phyloP scores from a whole-genome alignment of 202 grass and related monocot species.

The Cymbopogon flexuosus region DNA sequence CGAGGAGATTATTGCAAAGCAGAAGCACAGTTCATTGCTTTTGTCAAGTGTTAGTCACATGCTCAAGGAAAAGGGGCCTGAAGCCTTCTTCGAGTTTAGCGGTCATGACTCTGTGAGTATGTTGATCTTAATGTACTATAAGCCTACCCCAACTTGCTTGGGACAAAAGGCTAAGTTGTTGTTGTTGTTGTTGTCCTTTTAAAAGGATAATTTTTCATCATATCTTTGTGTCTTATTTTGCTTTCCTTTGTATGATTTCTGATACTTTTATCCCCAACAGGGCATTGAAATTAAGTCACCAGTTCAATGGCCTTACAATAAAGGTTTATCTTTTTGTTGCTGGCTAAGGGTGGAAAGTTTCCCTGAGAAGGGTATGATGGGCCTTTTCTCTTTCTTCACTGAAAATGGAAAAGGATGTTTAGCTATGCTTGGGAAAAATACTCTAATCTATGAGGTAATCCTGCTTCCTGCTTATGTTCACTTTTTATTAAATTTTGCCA shows the following conservation, averaged over 20 bases:
- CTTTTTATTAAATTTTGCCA: constrained; percentile 1
- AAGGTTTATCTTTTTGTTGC: constrained; percentile 87
- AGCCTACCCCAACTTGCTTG: no score
- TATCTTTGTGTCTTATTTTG: background rate
- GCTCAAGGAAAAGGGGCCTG: constrained; percentile 98
- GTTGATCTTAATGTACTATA: background rate
- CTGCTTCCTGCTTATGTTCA: background rate
- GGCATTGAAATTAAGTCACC: constrained; percentile 89
- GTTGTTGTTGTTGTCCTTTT: no score
- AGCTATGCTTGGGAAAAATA: constrained; percentile 82
- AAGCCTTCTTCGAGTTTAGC: constrained; percentile 93
- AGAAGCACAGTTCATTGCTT: constrained; percentile 74
- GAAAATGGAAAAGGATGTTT: constrained; percentile 90
- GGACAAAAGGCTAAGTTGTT: no score
- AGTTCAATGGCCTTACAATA: constrained; percentile 90
- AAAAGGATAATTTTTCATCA: background rate
- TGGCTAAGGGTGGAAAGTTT: constrained; percentile 92
- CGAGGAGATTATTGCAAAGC: constrained; percentile 62
- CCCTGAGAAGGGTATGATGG: constrained; percentile 81
- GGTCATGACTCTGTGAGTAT: constrained; percentile 79
- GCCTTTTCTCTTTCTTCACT: constrained; percentile 92
- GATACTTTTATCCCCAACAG: constrained; percentile 39
- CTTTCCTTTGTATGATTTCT: constrained; percentile 19
- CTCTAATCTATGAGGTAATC: constrained; percentile 87
- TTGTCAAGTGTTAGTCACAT: constrained; percentile 84